Conservation (phyloP, 257 asterid species). For the Orobanche coerulescens region DNA sequence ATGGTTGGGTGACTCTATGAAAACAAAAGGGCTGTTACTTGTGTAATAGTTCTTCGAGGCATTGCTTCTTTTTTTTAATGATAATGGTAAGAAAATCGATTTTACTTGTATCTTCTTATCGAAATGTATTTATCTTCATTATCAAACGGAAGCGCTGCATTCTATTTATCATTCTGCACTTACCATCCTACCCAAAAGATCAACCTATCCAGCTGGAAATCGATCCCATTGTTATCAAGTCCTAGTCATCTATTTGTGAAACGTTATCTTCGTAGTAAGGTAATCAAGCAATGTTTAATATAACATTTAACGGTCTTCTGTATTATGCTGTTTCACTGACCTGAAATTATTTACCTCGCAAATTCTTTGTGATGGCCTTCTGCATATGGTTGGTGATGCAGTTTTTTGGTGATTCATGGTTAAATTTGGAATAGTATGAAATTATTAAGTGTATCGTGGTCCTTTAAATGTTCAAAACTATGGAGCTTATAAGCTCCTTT, state of each 20-base stretch:
- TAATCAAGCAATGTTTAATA: background rate
- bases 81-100: no score
- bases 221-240: background rate
- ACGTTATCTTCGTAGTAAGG: background rate
- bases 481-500: no score
- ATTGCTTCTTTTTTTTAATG: no score
- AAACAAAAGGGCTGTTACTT: background rate
- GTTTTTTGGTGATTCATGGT: no score
- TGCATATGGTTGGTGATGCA: background rate
- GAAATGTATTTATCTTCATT: no score
- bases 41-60: background rate
- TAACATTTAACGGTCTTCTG: background rate
- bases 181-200: no score
- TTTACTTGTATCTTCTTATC: no score
- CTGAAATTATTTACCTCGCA: conserved; percentile 15
- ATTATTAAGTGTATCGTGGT: no score
- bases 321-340: conserved; percentile 41
- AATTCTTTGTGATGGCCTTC: background rate
- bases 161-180: no score
- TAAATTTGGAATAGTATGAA: no score
- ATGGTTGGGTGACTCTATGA: background rate
- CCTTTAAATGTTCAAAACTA: no score
- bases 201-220: background rate
- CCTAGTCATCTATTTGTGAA: background rate
- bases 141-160: no score